Conservation (phyloP, 2,329 filamentous ascomycete genomes). For the Aspergillus phoenicis region DNA sequence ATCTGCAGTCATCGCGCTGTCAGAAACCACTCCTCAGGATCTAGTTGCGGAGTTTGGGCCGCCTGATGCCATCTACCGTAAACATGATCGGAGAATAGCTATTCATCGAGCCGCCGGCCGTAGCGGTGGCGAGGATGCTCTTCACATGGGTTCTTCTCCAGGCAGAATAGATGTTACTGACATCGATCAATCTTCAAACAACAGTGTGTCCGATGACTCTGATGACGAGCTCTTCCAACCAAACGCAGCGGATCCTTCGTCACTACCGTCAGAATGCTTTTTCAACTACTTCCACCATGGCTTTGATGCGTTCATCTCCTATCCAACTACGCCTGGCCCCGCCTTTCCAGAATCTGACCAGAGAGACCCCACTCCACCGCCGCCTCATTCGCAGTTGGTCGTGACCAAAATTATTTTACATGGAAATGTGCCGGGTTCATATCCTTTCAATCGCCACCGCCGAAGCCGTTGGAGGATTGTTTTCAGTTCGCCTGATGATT, state of each 20-base stretch:
- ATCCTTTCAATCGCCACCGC: constrained; percentile 93
- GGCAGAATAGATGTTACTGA: constrained; percentile 56
- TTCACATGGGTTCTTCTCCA: constrained; percentile 40
- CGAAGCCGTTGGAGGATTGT: constrained; percentile 83
- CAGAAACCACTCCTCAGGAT: constrained; percentile 89
- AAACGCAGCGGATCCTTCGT: constrained; percentile 62
- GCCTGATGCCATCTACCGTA: constrained; percentile 90
- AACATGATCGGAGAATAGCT: constrained; percentile 83
- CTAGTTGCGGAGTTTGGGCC: constrained; percentile 87
- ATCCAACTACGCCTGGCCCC: constrained; percentile 66
- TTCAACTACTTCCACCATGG: constrained; percentile 98
- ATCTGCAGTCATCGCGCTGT: constrained; percentile 72
- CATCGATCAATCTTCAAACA: constrained; percentile 73
- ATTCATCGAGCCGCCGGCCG: constrained; percentile 62
- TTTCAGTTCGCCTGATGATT: constrained; percentile 44
- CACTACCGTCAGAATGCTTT: constrained; percentile 65
- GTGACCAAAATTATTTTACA: constrained; percentile 93
- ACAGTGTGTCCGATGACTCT: constrained; percentile 70
- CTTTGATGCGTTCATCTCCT: constrained; percentile 89
- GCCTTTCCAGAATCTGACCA: constrained; percentile 58
- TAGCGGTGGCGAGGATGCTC: constrained; percentile 32
- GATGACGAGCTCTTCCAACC: constrained; percentile 59
- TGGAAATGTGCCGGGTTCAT: constrained; percentile 91
- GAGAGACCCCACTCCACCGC: constrained; percentile 33
- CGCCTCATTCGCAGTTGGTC: constrained; percentile 65